Evolutionary conservation across 2,329 filamentous ascomycete species (phyloP), one percentile per base, ranked within the genome.

Genomic region (Coleophoma crateriformis): DNA sequence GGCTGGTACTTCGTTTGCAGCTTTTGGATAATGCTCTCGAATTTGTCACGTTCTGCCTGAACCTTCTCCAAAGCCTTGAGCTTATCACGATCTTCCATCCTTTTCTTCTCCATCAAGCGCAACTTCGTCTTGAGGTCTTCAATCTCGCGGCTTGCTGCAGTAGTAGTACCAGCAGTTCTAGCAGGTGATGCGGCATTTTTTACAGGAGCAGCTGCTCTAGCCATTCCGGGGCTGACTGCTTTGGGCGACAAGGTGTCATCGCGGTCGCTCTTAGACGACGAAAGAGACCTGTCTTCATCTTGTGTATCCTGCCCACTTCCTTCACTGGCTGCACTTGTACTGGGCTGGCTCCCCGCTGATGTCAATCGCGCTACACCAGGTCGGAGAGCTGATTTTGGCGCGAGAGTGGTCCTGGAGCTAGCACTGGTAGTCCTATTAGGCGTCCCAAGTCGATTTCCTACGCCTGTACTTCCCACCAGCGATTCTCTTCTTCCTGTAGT

Each of bases 51-150:
- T 60, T 95, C 88, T 15, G 80, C 76, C 62, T 91, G 84, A 14
- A 91, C 70, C 56, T 85, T 83, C 50, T 95, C 88, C 44, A 96
- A 68, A 12, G 77, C 79, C 63, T 92, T 90, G 46, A 96, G 68
- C 63, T 89, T 88, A 59, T 96, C 91, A 17, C 90, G 81, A 61
- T 96, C 90, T 55, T 97, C 92, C 12, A 79, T 64, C 50, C 90
- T 77, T 67, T 96, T 95, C 59, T 92, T 88, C 66, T 99, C 91
- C 60, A 97, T 75, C 3, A 96, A 77, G 48, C 86, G 84, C 2
- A 97, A 72, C 65, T 96, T 96, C 0, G 89, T 85, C 64, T 96
- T 90, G 14, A 96, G 73, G 56, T 95, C 89, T 58, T 96, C 91
- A 17, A 92, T 82, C 61, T 95, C 87, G 54, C 85, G 55, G 46